Percentiles rank a stretch among this genome's conserved stretches.
These are phyloP conservation scores for Entomortierella beljakovae DNA, from an alignment of 192 early-diverging fungal species.

Conservation along the genomic window DNA sequence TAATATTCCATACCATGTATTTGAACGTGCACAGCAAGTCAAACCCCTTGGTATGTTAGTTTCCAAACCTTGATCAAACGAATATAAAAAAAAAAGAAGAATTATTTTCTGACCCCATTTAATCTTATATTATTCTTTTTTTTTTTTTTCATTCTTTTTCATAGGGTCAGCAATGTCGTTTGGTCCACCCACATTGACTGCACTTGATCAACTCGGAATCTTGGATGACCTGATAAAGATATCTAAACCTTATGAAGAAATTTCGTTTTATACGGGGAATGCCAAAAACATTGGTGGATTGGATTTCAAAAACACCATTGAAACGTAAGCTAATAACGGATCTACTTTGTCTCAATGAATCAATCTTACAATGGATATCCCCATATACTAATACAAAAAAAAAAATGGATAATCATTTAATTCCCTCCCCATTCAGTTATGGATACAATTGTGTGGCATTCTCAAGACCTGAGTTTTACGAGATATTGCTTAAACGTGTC, in stretches of 20 bases:
- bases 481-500: not conserved
- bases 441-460: not conserved
- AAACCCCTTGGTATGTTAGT: not conserved
- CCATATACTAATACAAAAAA: no score
- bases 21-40: not conserved
- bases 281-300: not conserved
- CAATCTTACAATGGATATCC: no score
- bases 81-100: no score
- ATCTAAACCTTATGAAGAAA: not conserved
- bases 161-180: conserved; percentile 2
- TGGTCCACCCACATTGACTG: conserved; percentile 2
- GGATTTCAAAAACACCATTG: not conserved
- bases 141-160: not conserved
- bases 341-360: no score
- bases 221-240: conserved; percentile 11
- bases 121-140: no score
- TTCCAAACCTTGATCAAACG: no score
- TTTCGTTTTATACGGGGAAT: not conserved
- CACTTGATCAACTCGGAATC: conserved; percentile 18
- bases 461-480: not conserved
- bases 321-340: no score
- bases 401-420: no score
- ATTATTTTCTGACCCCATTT: no score
- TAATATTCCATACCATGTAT: not conserved
- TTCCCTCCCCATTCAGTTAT: no score